Evolutionary conservation across 495 filamentous ascomycete species (phyloP).

Genomic region (Hypoxylon fragiforme): DNA sequence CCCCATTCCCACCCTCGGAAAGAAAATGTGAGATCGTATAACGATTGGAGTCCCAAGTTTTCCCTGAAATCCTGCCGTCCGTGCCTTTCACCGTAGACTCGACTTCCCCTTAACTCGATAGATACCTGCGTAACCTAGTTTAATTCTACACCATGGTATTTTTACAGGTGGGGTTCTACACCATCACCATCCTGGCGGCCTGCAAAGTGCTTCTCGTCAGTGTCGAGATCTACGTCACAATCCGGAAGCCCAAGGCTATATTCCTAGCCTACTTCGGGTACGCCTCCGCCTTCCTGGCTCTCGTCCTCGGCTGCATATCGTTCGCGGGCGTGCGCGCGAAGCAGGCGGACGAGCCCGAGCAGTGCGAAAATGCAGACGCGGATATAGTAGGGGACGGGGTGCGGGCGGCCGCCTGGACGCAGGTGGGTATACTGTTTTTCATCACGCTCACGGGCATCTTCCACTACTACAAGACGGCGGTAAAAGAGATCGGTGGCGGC

Average conservation of each 20-base stretch:
- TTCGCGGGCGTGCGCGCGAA: constrained; percentile 8
- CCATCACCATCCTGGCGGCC: constrained; percentile 5
- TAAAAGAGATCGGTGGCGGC: constrained; percentile 30
- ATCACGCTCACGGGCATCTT: constrained; percentile 22
- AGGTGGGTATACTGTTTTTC: constrained; percentile 26
- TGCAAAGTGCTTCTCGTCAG: constrained; percentile 8
- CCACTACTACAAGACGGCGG: constrained; percentile 20
- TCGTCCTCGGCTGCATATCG: constrained; percentile 17
- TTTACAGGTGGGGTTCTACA: constrained; percentile 17
- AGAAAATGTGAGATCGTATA: constrained; percentile 3
- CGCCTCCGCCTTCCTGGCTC: constrained; percentile 11
- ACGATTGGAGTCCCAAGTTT: constrained; percentile 8
- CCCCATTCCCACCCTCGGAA: no score
- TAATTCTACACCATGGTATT: constrained; percentile 6
- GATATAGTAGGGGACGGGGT: constrained; percentile 36
- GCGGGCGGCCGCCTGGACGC: constrained; percentile 26
- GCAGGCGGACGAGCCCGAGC: constrained; percentile 1
- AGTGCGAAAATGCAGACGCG: constrained; percentile 26
- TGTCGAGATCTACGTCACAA: constrained; percentile 2
- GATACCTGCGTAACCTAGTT: no score
- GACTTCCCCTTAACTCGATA: no score
- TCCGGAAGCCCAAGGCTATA: neutral
- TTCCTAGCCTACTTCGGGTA: neutral
- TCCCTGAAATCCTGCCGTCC: neutral
- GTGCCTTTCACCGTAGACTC: neutral